These are phyloP conservation scores for Xylona heveae DNA, from an alignment of 495 filamentous ascomycete species.

Conservation along the genomic window DNA sequence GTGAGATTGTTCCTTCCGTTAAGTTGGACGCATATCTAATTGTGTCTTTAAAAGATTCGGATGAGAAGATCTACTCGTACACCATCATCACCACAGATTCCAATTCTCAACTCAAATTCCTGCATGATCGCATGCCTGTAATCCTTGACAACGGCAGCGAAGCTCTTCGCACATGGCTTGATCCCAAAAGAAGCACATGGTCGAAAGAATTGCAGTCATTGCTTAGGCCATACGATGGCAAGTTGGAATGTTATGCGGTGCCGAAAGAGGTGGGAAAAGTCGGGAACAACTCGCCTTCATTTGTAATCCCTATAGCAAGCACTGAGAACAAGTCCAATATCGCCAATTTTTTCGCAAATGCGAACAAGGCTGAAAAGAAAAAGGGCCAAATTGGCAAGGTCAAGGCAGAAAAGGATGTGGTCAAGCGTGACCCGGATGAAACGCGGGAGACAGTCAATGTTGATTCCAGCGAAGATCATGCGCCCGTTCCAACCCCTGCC, in stretches of 20 bases:
- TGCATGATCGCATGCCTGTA: constrained; percentile 92
- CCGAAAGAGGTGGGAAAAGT: constrained; percentile 84
- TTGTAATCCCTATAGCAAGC: constrained; percentile 63
- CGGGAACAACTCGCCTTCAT: constrained; percentile 69
- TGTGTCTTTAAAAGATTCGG: too few relatives aligned
- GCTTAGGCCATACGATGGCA: constrained; percentile 55
- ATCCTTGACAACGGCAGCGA: constrained; percentile 62
- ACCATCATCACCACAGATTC: constrained; percentile 81
- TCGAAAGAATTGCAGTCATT: constrained; percentile 53
- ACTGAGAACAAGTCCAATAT: constrained; percentile 81
- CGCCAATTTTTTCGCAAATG: constrained; percentile 68
- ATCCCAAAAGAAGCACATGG: constrained; percentile 52
- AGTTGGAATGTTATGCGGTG: constrained; percentile 71
- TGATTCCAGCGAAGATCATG: constrained; percentile 25
- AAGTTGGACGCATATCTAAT: constrained; percentile 3
- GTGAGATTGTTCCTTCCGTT: constrained; percentile 16
- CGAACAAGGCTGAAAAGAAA: constrained; percentile 19
- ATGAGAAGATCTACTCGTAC: constrained; percentile 62
- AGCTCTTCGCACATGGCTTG: constrained; percentile 56
- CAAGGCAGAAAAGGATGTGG: constrained; percentile 11
- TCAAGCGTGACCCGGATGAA: constrained; percentile 17
- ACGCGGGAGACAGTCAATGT: constrained; percentile 19
- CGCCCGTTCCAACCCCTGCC: constrained; percentile 19
- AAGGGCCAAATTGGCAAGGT: constrained; percentile 11
- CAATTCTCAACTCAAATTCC: constrained; percentile 54